Conservation (phyloP, 805 yeast genomes). For the Wickerhamomyces tratensis region DNA sequence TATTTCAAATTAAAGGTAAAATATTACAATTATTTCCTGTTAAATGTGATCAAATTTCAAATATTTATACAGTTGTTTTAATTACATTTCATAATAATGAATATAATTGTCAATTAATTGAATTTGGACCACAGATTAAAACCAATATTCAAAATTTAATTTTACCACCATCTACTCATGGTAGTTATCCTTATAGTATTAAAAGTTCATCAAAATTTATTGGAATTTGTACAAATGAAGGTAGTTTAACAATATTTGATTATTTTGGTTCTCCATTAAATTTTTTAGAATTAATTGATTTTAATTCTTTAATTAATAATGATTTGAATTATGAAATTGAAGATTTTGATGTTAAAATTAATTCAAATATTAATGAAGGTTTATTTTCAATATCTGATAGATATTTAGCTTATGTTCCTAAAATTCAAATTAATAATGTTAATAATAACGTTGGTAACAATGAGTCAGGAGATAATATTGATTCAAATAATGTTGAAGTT, state of each 20-base stretch:
- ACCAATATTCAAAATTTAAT: slow-evolving; percentile 4
- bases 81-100: slow-evolving; percentile 3
- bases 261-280: slow-evolving; percentile 1
- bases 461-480: no score
- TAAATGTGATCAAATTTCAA: slow-evolving; percentile 11
- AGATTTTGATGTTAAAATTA: slow-evolving; percentile 7
- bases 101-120: slow-evolving; percentile 3
- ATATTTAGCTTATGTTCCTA: slow-evolving; percentile 26
- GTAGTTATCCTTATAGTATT: slow-evolving; percentile 14
- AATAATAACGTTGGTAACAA: background rate
- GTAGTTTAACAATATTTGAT: slow-evolving; percentile 18
- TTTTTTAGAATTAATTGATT: slow-evolving; percentile 5
- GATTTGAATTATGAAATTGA: no score
- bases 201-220: slow-evolving; percentile 12
- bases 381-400: slow-evolving; percentile 32
- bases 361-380: slow-evolving; percentile 25
- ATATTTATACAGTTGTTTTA: slow-evolving; percentile 14
- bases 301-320: slow-evolving; percentile 2
- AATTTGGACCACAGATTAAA: background rate
- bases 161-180: slow-evolving; percentile 19
- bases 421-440: no score
- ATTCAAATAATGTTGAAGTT: background rate
- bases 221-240: slow-evolving; percentile 20
- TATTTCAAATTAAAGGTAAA: slow-evolving; percentile 7
- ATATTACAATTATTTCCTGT: slow-evolving; percentile 18